Percentiles rank a stretch among this genome's conserved stretches.
phyloP scores from a whole-genome alignment of 2,329 filamentous ascomycete genomes.

The Zopfia rhizophila region DNA sequence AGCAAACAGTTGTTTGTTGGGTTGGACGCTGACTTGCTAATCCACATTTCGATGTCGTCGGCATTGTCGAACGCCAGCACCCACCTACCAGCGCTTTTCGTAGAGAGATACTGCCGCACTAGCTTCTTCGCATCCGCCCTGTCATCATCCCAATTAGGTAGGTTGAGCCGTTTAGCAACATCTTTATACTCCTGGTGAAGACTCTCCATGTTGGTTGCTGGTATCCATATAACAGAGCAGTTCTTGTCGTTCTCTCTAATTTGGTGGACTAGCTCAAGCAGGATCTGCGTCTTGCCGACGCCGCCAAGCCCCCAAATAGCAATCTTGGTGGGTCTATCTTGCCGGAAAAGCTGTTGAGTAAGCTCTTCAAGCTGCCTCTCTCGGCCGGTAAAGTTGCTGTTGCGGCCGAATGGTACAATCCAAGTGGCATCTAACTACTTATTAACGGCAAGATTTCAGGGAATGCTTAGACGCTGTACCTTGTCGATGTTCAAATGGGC shows the following conservation, averaged over 20 bases:
- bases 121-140: slow-evolving; percentile 17
- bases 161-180: slow-evolving; percentile 30
- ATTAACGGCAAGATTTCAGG: too few species aligned
- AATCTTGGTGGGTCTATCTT: not conserved
- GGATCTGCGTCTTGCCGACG: too few species aligned
- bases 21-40: too few species aligned
- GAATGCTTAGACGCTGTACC: too few species aligned
- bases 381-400: slow-evolving; percentile 28
- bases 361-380: slow-evolving; percentile 24
- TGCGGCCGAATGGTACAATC: slow-evolving; percentile 25
- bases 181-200: slow-evolving; percentile 49
- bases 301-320: not conserved
- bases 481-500: too few species aligned
- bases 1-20: too few species aligned
- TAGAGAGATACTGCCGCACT: slow-evolving; percentile 7
- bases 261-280: slow-evolving; percentile 52
- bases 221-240: slow-evolving; percentile 56
- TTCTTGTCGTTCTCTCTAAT: slow-evolving; percentile 40
- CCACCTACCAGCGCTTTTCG: not conserved
- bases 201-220: slow-evolving; percentile 46
- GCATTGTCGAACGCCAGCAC: too few species aligned
- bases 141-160: slow-evolving; percentile 21
- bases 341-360: slow-evolving; percentile 17
- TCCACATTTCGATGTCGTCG: slow-evolving; percentile 41
- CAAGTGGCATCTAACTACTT: too few species aligned